Percentiles rank a stretch among this genome's conserved stretches.
These are phyloP conservation scores for Dactylorhiza incarnata DNA, from an alignment of 106 monocot genomes.

Conservation along the genomic window DNA sequence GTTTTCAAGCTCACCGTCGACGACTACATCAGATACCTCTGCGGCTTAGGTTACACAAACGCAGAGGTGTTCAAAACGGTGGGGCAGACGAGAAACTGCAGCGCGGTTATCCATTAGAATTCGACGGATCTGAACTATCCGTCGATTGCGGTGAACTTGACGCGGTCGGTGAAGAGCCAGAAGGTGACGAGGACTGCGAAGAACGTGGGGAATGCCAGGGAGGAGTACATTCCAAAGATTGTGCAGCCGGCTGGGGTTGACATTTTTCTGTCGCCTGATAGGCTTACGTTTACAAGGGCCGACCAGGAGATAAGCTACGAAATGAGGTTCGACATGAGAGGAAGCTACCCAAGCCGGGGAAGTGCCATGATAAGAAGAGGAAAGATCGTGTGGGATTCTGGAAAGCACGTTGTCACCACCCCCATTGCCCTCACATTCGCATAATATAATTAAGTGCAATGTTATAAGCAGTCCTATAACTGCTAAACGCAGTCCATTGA, in stretches of 20 bases:
- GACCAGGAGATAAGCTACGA: neutral
- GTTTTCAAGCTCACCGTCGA: too few species aligned
- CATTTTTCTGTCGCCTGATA: neutral
- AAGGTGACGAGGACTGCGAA: neutral
- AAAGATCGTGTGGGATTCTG: constrained; percentile 3
- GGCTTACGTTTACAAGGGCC: neutral
- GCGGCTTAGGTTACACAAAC: constrained; percentile 8
- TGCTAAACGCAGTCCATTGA: too few species aligned
- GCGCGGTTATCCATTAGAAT: too few species aligned
- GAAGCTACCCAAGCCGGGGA: neutral
- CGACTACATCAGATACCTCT: too few species aligned
- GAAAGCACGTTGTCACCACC: neutral
- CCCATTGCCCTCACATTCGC: neutral
- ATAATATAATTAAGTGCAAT: too few species aligned
- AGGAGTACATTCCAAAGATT: too few species aligned
- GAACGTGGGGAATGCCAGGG: too few species aligned
- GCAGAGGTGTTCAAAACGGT: neutral
- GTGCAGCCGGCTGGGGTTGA: neutral
- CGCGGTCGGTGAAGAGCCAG: too few species aligned
- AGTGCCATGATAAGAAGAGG: neutral
- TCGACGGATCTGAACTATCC: constrained; percentile 12
- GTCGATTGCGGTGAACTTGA: neutral
- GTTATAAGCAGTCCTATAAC: too few species aligned
- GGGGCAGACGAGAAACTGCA: too few species aligned
- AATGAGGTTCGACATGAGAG: neutral